A percentile compares a stretch with the other conserved stretches of the same genome.
phyloP scores from a whole-genome alignment of 305 asterid genomes.

The Euphrasia arctica region DNA sequence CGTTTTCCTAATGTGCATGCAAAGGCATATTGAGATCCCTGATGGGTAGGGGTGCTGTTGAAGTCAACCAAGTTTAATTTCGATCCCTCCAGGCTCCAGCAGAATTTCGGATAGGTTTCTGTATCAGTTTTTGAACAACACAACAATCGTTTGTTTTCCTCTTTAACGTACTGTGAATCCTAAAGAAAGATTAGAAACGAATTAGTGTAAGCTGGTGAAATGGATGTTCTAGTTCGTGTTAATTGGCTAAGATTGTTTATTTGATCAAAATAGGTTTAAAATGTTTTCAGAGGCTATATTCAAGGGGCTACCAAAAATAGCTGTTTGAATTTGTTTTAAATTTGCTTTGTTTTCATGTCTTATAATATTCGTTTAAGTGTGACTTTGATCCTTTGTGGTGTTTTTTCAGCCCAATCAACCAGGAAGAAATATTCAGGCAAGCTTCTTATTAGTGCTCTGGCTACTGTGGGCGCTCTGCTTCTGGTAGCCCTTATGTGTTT shows the following conservation, averaged over 20 bases:
- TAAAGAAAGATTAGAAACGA: background rate
- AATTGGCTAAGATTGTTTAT: background rate
- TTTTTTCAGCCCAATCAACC: constrained; percentile 42
- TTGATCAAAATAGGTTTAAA: background rate
- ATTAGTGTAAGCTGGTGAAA: background rate
- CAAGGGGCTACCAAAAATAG: background rate
- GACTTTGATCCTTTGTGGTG: constrained; percentile 28
- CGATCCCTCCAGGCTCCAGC: background rate
- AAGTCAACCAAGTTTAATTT: background rate
- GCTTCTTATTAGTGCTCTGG: constrained; percentile 79
- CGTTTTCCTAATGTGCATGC: background rate
- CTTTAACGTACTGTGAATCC: background rate
- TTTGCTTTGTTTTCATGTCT: background rate
- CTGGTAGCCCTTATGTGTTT: constrained; percentile 93
- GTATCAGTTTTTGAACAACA: background rate
- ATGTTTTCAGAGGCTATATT: background rate
- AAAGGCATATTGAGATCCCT: background rate
- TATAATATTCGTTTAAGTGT: background rate
- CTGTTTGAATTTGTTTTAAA: background rate
- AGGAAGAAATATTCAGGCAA: constrained; percentile 63
- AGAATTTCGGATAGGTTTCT: background rate
- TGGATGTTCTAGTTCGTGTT: background rate
- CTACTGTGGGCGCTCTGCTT: constrained; percentile 90
- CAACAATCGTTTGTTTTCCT: background rate
- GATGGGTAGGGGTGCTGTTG: background rate